Evolutionary conservation across 164 flowering plant species (phyloP).

Genomic region (Chloranthus sessilifolius): DNA sequence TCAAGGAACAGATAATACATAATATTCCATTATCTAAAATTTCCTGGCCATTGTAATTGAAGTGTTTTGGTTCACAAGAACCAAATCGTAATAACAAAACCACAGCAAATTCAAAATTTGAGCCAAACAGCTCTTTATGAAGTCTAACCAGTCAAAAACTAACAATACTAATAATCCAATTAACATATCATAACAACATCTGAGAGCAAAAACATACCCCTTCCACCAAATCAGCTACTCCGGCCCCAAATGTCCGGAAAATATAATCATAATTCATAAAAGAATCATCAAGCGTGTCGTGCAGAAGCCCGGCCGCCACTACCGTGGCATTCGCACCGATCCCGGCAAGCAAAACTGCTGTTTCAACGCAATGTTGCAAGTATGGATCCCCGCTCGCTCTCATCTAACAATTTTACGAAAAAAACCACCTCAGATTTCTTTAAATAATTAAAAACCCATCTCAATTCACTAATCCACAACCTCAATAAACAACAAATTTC

Average conservation of each 20-base stretch:
- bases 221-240: slow-evolving; percentile 87
- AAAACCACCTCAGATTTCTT: background rate
- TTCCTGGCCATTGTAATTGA: too few species aligned
- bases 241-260: slow-evolving; percentile 55
- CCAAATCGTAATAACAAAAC: too few species aligned
- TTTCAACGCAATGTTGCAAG: slow-evolving; percentile 92
- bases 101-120: too few species aligned
- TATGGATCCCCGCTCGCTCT: slow-evolving; percentile 95
- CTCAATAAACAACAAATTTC: too few species aligned
- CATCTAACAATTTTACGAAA: slow-evolving; percentile 39
- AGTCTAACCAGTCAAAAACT: too few species aligned
- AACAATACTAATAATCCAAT: too few species aligned
- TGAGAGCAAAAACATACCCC: slow-evolving; percentile 52
- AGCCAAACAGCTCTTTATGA: too few species aligned
- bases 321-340: slow-evolving; percentile 88
- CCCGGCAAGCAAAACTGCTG: slow-evolving; percentile 68
- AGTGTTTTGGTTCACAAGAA: too few species aligned
- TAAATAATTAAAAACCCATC: too few species aligned
- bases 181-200: too few species aligned
- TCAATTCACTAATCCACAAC: slow-evolving; percentile 2
- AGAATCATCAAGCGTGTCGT: slow-evolving; percentile 90
- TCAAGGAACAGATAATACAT: too few species aligned
- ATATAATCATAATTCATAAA: slow-evolving; percentile 58
- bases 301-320: slow-evolving; percentile 93
- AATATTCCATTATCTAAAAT: too few species aligned